Conservation (phyloP, 176 grass and related monocot genomes). For the Lolium rigidum region DNA sequence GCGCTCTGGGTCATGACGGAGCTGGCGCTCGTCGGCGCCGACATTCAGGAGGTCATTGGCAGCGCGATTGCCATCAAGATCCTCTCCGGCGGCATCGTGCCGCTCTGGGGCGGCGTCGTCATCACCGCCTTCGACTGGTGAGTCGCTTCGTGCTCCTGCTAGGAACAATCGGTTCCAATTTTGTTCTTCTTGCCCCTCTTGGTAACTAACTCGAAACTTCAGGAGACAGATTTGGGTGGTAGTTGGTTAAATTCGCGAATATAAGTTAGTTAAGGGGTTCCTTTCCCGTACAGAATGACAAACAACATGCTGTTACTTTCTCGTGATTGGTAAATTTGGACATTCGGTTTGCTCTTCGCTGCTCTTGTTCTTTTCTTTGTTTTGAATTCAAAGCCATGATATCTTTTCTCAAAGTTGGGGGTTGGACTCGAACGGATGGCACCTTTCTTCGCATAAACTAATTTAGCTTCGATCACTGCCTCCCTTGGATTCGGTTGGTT, state of each 20-base stretch:
- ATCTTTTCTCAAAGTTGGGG: neutral
- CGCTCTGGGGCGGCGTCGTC: conserved; percentile 89
- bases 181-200: neutral
- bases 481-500: conserved; percentile 36
- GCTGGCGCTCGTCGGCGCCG: conserved; percentile 79
- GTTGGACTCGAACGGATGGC: neutral
- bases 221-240: neutral
- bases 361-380: conserved; percentile 18
- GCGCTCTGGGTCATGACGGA: conserved; percentile 90
- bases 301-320: neutral
- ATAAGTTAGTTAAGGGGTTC: neutral
- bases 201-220: neutral
- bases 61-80: conserved; percentile 96
- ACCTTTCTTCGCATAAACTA: neutral
- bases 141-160: neutral
- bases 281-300: neutral
- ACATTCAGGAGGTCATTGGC: conserved; percentile 97
- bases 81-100: conserved; percentile 67
- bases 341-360: conserved; percentile 1
- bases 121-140: conserved; percentile 90
- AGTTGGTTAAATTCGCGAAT: conserved; percentile 15
- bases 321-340: conserved; percentile 13
- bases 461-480: conserved; percentile 9
- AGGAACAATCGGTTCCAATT: neutral
- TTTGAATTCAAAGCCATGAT: conserved; percentile 4